Evolutionary conservation across 768 basidiomycete species (phyloP).

Genomic region (Myochromella boudieri): DNA sequence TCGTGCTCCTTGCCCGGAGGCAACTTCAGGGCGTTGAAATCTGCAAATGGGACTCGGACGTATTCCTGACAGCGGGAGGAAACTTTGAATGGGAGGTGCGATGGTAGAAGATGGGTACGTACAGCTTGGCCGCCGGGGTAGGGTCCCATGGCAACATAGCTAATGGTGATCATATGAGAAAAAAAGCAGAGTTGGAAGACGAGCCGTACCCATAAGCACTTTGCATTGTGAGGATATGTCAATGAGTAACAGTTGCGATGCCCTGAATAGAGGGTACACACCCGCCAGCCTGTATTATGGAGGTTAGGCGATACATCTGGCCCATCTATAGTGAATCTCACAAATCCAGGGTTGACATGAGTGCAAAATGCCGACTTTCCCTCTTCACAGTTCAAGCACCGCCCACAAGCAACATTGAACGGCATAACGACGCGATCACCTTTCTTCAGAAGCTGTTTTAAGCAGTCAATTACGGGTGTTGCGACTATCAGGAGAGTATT

Average conservation of each 20-base stretch:
- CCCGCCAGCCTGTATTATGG: conserved; percentile 42
- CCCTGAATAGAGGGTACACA: conserved; percentile 18
- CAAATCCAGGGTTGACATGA: conserved; percentile 57
- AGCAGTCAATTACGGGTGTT: background rate
- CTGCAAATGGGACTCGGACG: conserved; percentile 55
- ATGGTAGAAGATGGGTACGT: too few relatives aligned
- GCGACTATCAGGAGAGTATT: background rate
- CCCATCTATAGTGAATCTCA: conserved; percentile 25
- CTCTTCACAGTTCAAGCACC: conserved; percentile 56
- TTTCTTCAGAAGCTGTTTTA: conserved; percentile 43
- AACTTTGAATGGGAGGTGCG: background rate
- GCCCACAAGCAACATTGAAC: conserved; percentile 59
- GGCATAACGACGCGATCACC: conserved; percentile 64
- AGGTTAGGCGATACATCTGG: background rate
- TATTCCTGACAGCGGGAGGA: conserved; percentile 38
- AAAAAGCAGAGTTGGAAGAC: background rate
- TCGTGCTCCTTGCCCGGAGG: conserved; percentile 54
- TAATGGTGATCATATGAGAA: conserved; percentile 17
- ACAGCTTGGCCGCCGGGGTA: conserved; percentile 56
- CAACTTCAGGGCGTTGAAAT: conserved; percentile 53
- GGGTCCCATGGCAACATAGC: conserved; percentile 58
- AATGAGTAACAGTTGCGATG: background rate
- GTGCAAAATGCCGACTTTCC: conserved; percentile 56
- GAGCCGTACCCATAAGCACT: conserved; percentile 45
- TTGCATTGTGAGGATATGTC: background rate